phyloP scores from a whole-genome alignment of 139 green algal species.

The Coelastrella sp. region DNA sequence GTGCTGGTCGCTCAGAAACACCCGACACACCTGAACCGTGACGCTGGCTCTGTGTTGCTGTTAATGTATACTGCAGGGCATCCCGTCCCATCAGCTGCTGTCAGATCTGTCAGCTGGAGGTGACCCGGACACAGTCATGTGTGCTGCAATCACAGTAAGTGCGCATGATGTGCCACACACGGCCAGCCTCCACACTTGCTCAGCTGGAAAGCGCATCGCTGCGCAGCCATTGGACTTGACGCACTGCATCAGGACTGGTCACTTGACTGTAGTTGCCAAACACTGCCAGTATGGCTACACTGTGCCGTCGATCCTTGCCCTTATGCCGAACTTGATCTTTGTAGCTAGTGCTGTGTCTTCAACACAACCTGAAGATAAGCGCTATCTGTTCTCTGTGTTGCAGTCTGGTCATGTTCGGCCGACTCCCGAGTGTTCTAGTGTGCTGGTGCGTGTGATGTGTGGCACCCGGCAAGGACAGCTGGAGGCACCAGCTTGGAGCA shows the following conservation, averaged over 20 bases:
- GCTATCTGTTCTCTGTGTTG: not conserved
- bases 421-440: slow-evolving; percentile 27
- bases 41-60: not conserved
- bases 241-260: too few species aligned
- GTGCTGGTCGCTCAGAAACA: not conserved
- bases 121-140: slow-evolving; percentile 53
- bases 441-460: slow-evolving; percentile 50
- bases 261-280: too few species aligned
- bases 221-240: too few species aligned
- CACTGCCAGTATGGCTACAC: too few species aligned
- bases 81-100: slow-evolving; percentile 52
- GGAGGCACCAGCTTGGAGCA: slow-evolving; percentile 50
- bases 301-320: too few species aligned
- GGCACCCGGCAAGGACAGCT: slow-evolving; percentile 61
- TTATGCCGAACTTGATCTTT: too few species aligned
- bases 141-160: slow-evolving; percentile 38
- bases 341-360: too few species aligned
- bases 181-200: not conserved
- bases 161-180: not conserved
- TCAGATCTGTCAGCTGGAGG: slow-evolving; percentile 49
- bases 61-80: slow-evolving; percentile 19
- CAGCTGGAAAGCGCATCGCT: not conserved
- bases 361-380: too few species aligned
- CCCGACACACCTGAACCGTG: not conserved
- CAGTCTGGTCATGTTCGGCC: slow-evolving; percentile 39